Conservation (phyloP, 2,329 filamentous ascomycete genomes). For the Eutypella sp. region DNA sequence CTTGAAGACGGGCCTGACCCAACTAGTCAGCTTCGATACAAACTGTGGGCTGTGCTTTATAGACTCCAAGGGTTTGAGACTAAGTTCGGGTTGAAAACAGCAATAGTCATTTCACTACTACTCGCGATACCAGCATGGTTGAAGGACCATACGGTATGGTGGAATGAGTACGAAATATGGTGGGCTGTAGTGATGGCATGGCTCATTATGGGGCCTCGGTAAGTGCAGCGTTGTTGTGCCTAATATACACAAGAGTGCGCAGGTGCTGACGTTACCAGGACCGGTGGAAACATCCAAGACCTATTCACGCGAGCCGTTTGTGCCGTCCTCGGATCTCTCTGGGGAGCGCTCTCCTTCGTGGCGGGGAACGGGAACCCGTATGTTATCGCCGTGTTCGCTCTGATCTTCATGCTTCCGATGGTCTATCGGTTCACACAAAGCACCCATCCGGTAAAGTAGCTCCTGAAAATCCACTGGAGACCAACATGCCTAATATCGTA, state of each 20-base stretch:
- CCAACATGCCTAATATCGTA: slow-evolving; percentile 1
- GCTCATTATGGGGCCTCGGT: slow-evolving; percentile 49
- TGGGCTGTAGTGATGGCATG: slow-evolving; percentile 55
- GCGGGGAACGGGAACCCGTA: slow-evolving; percentile 49
- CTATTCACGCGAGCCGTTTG: slow-evolving; percentile 46
- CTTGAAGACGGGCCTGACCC: slow-evolving; percentile 28
- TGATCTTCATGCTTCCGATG: slow-evolving; percentile 56
- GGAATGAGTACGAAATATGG: slow-evolving; percentile 51
- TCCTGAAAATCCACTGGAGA: neutral
- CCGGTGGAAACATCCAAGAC: slow-evolving; percentile 55
- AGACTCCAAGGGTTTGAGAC: slow-evolving; percentile 53
- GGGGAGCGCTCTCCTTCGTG: slow-evolving; percentile 48
- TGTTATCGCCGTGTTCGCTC: slow-evolving; percentile 50
- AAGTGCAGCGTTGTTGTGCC: neutral
- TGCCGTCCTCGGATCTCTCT: slow-evolving; percentile 47
- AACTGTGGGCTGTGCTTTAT: slow-evolving; percentile 45
- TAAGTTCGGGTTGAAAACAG: slow-evolving; percentile 53
- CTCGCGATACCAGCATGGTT: slow-evolving; percentile 53
- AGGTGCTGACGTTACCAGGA: slow-evolving; percentile 23
- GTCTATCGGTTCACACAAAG: slow-evolving; percentile 52
- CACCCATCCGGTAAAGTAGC: slow-evolving; percentile 40
- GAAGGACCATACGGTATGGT: slow-evolving; percentile 40
- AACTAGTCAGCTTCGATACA: slow-evolving; percentile 37
- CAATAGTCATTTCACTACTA: slow-evolving; percentile 44
- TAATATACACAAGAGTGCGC: neutral